phyloP scores from a whole-genome alignment of 768 basidiomycete genomes.

The Chalciporus sphaerocephalus region DNA sequence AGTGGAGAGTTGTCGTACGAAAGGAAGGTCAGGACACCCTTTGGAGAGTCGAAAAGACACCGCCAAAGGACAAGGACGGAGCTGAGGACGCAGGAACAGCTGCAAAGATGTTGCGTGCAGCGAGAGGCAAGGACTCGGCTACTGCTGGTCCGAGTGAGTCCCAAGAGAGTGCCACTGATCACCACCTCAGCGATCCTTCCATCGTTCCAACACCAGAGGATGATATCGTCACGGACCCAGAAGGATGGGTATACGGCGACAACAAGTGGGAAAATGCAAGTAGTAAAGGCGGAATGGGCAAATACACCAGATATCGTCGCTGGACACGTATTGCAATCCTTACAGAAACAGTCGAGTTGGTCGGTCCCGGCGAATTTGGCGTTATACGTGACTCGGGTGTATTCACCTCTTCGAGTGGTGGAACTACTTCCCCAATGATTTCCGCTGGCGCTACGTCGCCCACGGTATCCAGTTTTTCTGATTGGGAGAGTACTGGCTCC shows the following conservation, averaged over 20 bases:
- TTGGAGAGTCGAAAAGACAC: slow-evolving; percentile 55
- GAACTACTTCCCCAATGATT: slow-evolving; percentile 22
- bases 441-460: slow-evolving; percentile 24
- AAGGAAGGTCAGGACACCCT: slow-evolving; percentile 48
- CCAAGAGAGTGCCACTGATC: slow-evolving; percentile 21
- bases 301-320: slow-evolving; percentile 82
- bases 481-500: slow-evolving; percentile 28
- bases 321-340: slow-evolving; percentile 86
- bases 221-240: slow-evolving; percentile 65
- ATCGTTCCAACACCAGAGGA: slow-evolving; percentile 39
- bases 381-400: slow-evolving; percentile 25
- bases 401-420: slow-evolving; percentile 14
- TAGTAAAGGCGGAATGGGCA: slow-evolving; percentile 79
- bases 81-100: slow-evolving; percentile 42
- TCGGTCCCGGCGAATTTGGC: slow-evolving; percentile 35
- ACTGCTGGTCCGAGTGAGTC: slow-evolving; percentile 15
- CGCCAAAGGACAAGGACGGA: slow-evolving; percentile 43
- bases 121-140: slow-evolving; percentile 40
- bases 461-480: slow-evolving; percentile 28
- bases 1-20: slow-evolving; percentile 76
- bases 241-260: slow-evolving; percentile 92
- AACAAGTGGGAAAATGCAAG: slow-evolving; percentile 90
- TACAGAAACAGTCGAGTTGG: slow-evolving; percentile 62
- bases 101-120: slow-evolving; percentile 52
- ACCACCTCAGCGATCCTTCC: slow-evolving; percentile 26